Conservation (phyloP, 2,329 filamentous ascomycete species). For the Neofusicoccum sp. region DNA sequence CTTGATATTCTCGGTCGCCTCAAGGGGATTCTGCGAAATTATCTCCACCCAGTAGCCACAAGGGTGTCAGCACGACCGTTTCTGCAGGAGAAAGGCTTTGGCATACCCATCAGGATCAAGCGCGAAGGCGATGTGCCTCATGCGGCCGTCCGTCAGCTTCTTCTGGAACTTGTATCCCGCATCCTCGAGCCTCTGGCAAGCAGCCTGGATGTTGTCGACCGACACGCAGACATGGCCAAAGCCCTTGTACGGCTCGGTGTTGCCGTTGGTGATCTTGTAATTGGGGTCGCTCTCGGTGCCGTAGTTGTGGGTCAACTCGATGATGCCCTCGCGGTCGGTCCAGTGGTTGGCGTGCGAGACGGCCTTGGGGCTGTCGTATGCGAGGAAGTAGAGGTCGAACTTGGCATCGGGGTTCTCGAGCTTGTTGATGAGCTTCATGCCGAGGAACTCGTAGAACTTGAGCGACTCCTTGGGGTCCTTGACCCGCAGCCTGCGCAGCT, state of each 20-base stretch:
- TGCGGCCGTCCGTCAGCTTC: constrained; percentile 75
- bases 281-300: constrained; percentile 82
- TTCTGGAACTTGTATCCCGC: constrained; percentile 94
- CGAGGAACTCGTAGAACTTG: constrained; percentile 91
- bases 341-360: constrained; percentile 72
- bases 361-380: constrained; percentile 75
- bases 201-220: constrained; percentile 71
- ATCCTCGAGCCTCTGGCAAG: constrained; percentile 84
- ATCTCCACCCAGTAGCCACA: too few species aligned
- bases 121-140: constrained; percentile 76
- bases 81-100: too few species aligned
- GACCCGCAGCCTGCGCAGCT: constrained; percentile 73
- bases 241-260: constrained; percentile 80
- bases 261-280: constrained; percentile 84
- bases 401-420: constrained; percentile 81
- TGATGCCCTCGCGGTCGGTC: constrained; percentile 80
- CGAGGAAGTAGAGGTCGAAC: constrained; percentile 94
- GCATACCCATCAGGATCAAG: constrained; percentile 78
- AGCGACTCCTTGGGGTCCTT: constrained; percentile 85
- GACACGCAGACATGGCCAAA: constrained; percentile 81
- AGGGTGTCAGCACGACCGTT: too few species aligned
- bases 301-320: constrained; percentile 83
- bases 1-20: constrained; percentile 69
- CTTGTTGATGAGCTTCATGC: constrained; percentile 80
- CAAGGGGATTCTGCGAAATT: constrained; percentile 68